Conservation (phyloP, 2,329 filamentous ascomycete species). For the Nigrograna mackinnonii region DNA sequence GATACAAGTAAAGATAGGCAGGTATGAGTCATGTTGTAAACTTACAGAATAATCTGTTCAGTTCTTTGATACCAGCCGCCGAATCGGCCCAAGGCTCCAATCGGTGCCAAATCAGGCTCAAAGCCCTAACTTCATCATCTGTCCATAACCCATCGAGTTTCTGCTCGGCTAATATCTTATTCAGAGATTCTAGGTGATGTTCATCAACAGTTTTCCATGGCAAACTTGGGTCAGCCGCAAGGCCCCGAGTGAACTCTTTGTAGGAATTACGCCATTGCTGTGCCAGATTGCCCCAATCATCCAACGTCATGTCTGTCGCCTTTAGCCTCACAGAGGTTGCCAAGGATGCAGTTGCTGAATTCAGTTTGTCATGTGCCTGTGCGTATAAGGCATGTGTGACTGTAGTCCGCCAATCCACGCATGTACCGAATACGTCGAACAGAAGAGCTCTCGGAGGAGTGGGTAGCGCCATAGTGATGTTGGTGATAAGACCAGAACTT, state of each 20-base stretch:
- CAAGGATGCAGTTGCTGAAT: slow-evolving; percentile 49
- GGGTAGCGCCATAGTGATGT: slow-evolving; percentile 23
- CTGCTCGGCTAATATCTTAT: slow-evolving; percentile 60
- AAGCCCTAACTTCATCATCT: slow-evolving; percentile 37
- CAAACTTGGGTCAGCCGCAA: slow-evolving; percentile 49
- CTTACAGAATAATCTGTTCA: slow-evolving; percentile 58
- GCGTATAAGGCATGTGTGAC: slow-evolving; percentile 63
- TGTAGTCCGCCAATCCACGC: slow-evolving; percentile 75
- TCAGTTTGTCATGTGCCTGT: slow-evolving; percentile 53
- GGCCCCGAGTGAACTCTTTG: slow-evolving; percentile 59
- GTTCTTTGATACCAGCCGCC: slow-evolving; percentile 57
- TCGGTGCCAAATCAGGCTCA: slow-evolving; percentile 71
- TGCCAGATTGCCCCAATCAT: slow-evolving; percentile 68
- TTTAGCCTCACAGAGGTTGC: slow-evolving; percentile 52
- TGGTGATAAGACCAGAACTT: background rate
- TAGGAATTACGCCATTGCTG: slow-evolving; percentile 73
- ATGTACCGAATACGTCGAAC: slow-evolving; percentile 80
- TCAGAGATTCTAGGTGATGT: slow-evolving; percentile 68
- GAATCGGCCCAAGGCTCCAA: slow-evolving; percentile 72
- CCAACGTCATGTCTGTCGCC: slow-evolving; percentile 54
- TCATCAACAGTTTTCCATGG: slow-evolving; percentile 73
- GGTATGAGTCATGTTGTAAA: slow-evolving; percentile 20
- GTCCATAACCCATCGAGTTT: slow-evolving; percentile 62
- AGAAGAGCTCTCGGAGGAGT: slow-evolving; percentile 60
- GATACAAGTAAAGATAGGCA: slow-evolving; percentile 4